These are phyloP conservation scores for Sporothrix inflata DNA, from an alignment of 2,329 filamentous ascomycete species.

Conservation along the genomic window DNA sequence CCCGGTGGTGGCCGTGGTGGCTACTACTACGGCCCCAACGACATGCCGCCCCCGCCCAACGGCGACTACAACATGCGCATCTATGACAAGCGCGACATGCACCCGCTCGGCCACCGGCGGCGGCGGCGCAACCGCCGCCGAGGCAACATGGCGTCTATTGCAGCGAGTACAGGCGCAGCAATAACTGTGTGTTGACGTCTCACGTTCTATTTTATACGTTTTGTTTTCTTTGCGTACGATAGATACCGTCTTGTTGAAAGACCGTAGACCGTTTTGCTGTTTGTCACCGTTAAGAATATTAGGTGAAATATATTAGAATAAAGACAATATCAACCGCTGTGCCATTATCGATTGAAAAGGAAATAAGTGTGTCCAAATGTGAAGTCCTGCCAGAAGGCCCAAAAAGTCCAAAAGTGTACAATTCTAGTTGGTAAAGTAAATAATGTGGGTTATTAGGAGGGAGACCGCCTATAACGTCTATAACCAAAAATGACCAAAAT, in stretches of 20 bases:
- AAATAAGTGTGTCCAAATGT: neutral
- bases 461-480: slow-evolving; percentile 9
- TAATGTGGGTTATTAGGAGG: neutral
- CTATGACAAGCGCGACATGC: slow-evolving; percentile 1
- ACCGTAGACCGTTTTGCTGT: neutral
- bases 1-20: neutral
- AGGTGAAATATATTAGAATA: neutral
- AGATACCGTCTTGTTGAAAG: neutral
- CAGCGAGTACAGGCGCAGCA: neutral
- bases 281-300: too few relatives aligned
- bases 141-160: neutral
- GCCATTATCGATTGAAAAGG: neutral
- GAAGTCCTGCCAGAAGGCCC: neutral
- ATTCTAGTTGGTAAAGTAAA: neutral
- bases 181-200: neutral
- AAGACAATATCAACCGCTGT: neutral
- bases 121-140: neutral
- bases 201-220: neutral
- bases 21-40: neutral
- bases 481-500: neutral
- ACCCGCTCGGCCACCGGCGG: neutral
- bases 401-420: neutral
- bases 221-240: neutral
- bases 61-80: neutral
- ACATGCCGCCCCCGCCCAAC: neutral